phyloP scores from a whole-genome alignment of 2,329 filamentous ascomycete genomes.

The Talaromyces albobiverticillius region DNA sequence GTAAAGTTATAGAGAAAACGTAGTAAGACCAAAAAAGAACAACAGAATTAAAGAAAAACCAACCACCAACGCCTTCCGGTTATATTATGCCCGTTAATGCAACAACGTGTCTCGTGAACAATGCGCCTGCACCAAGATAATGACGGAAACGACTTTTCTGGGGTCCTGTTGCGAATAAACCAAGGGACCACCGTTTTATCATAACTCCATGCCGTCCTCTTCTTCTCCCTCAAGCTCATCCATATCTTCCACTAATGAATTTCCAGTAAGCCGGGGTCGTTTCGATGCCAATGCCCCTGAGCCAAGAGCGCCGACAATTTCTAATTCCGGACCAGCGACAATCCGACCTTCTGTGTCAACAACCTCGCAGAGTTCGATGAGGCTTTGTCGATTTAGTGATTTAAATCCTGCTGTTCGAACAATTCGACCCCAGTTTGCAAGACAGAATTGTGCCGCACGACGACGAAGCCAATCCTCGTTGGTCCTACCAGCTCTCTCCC shows the following conservation, averaged over 20 bases:
- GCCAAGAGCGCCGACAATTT: constrained; percentile 55
- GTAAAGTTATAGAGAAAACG: background rate
- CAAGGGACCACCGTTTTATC: constrained; percentile 10
- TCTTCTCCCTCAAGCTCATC: constrained; percentile 47
- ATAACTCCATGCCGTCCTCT: constrained; percentile 47
- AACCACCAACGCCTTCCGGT: background rate
- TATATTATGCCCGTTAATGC: constrained; percentile 12
- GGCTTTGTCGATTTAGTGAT: constrained; percentile 69
- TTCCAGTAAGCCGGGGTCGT: constrained; percentile 25
- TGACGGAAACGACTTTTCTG: background rate
- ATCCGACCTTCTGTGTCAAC: constrained; percentile 91
- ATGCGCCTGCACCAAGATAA: background rate
- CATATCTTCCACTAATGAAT: constrained; percentile 28
- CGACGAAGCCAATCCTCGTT: constrained; percentile 92
- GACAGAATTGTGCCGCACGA: constrained; percentile 80
- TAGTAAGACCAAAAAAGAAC: constrained; percentile 13
- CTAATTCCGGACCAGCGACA: constrained; percentile 80
- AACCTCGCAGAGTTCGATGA: constrained; percentile 91
- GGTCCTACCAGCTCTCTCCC: constrained; percentile 88
- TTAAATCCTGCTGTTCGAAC: constrained; percentile 87
- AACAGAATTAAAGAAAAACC: too few relatives aligned
- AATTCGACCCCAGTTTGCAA: constrained; percentile 91
- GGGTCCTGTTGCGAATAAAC: too few relatives aligned
- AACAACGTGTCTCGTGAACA: constrained; percentile 11
- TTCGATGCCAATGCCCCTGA: constrained; percentile 45